A percentile compares a stretch with the other conserved stretches of the same genome.
These are phyloP conservation scores for Moniliella sp. DNA, from an alignment of 1,284 basidiomycete species.

Conservation along the genomic window DNA sequence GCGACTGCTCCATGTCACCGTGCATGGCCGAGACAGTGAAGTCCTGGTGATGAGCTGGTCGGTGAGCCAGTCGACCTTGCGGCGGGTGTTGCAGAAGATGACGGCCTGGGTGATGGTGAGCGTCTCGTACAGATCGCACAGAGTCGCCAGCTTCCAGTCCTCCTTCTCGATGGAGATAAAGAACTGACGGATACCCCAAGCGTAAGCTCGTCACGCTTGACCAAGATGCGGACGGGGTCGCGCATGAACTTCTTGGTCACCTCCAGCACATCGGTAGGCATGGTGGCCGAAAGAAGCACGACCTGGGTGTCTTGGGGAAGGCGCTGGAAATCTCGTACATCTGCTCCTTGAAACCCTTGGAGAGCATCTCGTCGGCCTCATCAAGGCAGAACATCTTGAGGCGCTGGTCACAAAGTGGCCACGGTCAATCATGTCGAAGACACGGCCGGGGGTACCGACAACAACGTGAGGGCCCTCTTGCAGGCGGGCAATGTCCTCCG, in stretches of 20 bases:
- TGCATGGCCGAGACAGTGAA: constrained; percentile 40
- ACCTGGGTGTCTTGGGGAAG: constrained; percentile 14
- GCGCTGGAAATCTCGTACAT: constrained; percentile 54
- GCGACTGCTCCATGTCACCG: constrained; percentile 96
- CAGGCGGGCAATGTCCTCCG: constrained; percentile 92
- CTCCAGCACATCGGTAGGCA: constrained; percentile 91
- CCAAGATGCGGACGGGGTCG: constrained; percentile 88
- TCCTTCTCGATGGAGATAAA: constrained; percentile 99
- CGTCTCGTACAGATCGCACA: constrained; percentile 88
- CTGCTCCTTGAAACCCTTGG: constrained; percentile 98
- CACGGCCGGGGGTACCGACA: constrained; percentile 86
- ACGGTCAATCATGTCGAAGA: constrained; percentile 97
- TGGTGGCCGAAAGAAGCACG: constrained; percentile 55
- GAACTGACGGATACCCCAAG: constrained; percentile 99
- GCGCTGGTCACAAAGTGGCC: constrained; percentile 77
- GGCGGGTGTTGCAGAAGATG: constrained; percentile 94
- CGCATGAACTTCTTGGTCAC: constrained; percentile 99
- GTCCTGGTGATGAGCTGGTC: constrained; percentile 72
- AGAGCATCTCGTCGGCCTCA: constrained; percentile 87
- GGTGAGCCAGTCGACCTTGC: constrained; percentile 98
- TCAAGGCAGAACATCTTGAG: constrained; percentile 99
- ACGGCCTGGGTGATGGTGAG: constrained; percentile 97
- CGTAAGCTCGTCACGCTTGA: constrained; percentile 95
- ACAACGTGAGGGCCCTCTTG: constrained; percentile 96
- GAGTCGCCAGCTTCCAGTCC: constrained; percentile 98